Base-by-base conservation (phyloP, 768 basidiomycete genomes). In the Agrocybe praecox region DNA sequence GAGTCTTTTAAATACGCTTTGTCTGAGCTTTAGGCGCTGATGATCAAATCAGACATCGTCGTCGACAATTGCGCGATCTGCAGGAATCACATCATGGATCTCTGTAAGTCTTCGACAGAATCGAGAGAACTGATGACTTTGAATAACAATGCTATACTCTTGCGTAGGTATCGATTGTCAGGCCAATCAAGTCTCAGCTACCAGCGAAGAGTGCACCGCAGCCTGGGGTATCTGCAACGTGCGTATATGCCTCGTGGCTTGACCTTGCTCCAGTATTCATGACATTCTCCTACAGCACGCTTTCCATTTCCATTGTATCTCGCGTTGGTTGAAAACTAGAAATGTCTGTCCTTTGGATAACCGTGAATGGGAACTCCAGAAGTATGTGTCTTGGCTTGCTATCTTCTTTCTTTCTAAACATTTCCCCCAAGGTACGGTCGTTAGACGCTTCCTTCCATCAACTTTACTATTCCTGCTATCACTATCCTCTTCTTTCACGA, bases 181-280 rank as follows among this genome's bases (percentile, higher is more conserved):
- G 72, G 97, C 97, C 44, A 98, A 99, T 72, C 97, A 98, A 71
- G 92, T 96, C 4, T 97, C 95, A 23, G 93, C 96, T 14, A 94
- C 94, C 8, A 94, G 89, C 64, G 96, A 98, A 66, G 96, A 96
- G 69, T 96, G 94, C 68, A 98, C 96, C 55, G 96, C 96, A 2
- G 96, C 96, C 2, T 99, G 97, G 97, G 97, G 97, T 48, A 95
- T 96, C 48, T 99, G 97, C 73, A 99, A 99, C 71, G 96, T 96
- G 67, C 36, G 85, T 72, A 33, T 34, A 29, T 29, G 9, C 26
- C 26, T 29, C 29, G 46, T 34, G 24, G 23, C 23, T 53, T 22
- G n/a, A n/a, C n/a, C n/a, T n/a, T n/a, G n/a, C 14, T 21, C 34
- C 24, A 2, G 17, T 15, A 47, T 24, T 49, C 45, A 34, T 56